Evolutionary conservation across 345 rosid species (phyloP), one percentile per base, ranked within the genome.

Genomic region (Ceriops zippeliana): DNA sequence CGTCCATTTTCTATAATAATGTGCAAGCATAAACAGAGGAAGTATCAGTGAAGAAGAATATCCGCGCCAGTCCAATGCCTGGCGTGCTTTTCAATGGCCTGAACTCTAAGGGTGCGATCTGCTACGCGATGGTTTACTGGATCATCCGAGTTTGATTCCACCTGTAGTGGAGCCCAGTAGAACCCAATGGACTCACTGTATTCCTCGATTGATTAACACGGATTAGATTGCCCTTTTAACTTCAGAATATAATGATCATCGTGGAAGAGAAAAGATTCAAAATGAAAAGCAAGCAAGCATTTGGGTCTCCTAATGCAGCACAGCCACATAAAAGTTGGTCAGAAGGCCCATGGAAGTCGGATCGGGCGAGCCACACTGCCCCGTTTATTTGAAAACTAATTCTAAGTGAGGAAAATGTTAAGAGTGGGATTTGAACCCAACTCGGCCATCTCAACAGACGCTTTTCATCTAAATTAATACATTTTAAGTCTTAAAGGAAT

Each of bases 91-190:
- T 76, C 73, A 27, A 76, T 71, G 20, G 35, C 80, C 52, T 67
- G 72, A 22, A 76, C 76, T 61, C 80, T 31, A 1, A 76, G 73
- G 32, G 62, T 76, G 47, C 80, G 65, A 34, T 76, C 72, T 6
- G 38, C 61, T 11, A 67, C 62, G 10, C 76, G 63, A 47, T 76
- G 80, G 61, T 51, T 67, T 2, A 71, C 58, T 21, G 80, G 76
- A 38, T 71, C 80, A 22, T 76, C 80, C 1, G 80, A 76, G 49
- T 76, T 76, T 21, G 80, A 76, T 47, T 76, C 80, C 11, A 76
- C 75, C 24, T 71, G 69, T n/a, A 71, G 47, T 30, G 79, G 79
- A 4, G 79, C 64, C 79, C 79, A 76, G 68, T 71, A 76, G 65
- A 71, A 76, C 35, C 67, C 80, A 22, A 76, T 68, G 2, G 80